phyloP scores from a whole-genome alignment of 768 basidiomycete species.

The Lactifluus rugatus region DNA sequence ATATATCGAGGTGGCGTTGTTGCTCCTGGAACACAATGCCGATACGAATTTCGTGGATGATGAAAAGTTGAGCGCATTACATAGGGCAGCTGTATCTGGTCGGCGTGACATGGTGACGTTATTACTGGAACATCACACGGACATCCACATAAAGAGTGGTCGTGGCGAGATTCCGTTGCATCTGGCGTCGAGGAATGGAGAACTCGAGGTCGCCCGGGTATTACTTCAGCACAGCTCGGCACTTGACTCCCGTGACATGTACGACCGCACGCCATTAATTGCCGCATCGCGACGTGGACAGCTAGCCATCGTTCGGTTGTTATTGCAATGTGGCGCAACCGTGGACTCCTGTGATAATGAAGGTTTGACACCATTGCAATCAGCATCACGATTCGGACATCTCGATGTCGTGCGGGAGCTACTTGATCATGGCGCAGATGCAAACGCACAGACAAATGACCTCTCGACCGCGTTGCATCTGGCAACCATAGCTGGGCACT shows the following conservation, averaged over 20 bases:
- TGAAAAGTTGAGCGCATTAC: neutral
- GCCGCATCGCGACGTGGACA: neutral
- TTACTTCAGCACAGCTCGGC: neutral
- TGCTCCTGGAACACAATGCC: neutral
- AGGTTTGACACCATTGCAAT: neutral
- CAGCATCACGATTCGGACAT: neutral
- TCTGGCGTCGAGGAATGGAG: accelerated
- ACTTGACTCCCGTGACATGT: neutral
- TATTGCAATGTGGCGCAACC: neutral
- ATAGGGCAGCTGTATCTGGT: neutral
- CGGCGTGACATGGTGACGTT: neutral
- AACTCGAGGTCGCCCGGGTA: neutral
- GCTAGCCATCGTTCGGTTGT: neutral
- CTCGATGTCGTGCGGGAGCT: neutral
- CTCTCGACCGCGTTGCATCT: neutral
- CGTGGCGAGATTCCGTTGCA: neutral
- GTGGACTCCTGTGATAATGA: neutral
- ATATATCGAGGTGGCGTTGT: neutral
- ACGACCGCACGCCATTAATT: neutral
- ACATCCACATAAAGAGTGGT: neutral
- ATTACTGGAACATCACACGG: neutral
- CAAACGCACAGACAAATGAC: neutral
- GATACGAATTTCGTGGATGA: neutral
- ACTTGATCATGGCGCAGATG: neutral
- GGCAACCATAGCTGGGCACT: neutral